A percentile compares a stretch with the other conserved stretches of the same genome.
Evolutionary conservation across 2,329 filamentous ascomycete genomes (phyloP).

Genomic region (Cladosporium cucumerinum): DNA sequence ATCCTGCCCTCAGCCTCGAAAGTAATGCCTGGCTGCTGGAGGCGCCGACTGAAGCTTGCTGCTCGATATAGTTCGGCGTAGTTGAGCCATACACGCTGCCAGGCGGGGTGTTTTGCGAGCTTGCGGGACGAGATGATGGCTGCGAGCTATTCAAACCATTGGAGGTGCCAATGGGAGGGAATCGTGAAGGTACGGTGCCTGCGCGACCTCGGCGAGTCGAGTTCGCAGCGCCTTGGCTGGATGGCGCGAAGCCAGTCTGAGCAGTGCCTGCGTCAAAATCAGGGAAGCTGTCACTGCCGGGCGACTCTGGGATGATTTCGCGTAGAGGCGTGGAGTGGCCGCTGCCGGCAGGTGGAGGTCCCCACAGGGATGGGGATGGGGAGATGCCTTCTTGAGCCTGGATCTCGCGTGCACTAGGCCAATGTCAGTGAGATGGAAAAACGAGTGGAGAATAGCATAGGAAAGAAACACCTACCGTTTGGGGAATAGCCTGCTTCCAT

Average conservation of each 20-base stretch:
- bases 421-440: constrained; percentile 14
- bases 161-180: constrained; percentile 71
- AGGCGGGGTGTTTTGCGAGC: constrained; percentile 60
- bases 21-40: constrained; percentile 67
- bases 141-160: constrained; percentile 51
- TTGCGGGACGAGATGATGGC: constrained; percentile 28
- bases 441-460: neutral
- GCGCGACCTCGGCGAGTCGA: constrained; percentile 71
- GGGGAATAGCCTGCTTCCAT: constrained; percentile 77
- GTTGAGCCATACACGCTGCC: constrained; percentile 69
- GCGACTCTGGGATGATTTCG: constrained; percentile 96
- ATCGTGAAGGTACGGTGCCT: constrained; percentile 92
- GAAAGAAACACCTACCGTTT: constrained; percentile 71
- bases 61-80: constrained; percentile 28
- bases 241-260: constrained; percentile 24
- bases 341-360: constrained; percentile 90
- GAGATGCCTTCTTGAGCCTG: constrained; percentile 89
- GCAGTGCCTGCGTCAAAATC: constrained; percentile 62
- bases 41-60: constrained; percentile 46
- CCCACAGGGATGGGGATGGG: constrained; percentile 71
- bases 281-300: constrained; percentile 86
- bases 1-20: constrained; percentile 84
- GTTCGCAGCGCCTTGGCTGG: constrained; percentile 23
- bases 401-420: constrained; percentile 80
- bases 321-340: constrained; percentile 93